Percentiles rank a stretch among this genome's conserved stretches.
phyloP scores from a whole-genome alignment of 306 rosid species.

The Begonia loranthoides region DNA sequence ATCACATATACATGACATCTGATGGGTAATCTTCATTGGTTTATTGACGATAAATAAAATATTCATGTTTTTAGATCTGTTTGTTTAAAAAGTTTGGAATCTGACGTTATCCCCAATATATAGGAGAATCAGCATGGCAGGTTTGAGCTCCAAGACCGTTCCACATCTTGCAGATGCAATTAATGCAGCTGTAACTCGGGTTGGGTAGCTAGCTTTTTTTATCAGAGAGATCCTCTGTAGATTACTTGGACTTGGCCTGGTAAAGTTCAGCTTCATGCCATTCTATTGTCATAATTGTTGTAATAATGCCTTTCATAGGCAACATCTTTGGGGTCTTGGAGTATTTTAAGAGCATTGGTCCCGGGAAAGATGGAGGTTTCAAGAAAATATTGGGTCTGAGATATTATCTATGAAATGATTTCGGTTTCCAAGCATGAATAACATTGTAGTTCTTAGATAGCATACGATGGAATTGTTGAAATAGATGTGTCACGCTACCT shows the following conservation, averaged over 20 bases:
- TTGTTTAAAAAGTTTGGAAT: not conserved
- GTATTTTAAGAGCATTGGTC: no score
- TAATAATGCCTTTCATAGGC: not conserved
- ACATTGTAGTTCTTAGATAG: no score
- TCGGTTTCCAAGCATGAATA: no score
- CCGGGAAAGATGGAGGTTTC: no score
- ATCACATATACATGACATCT: slow-evolving; percentile 88
- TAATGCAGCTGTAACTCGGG: slow-evolving; percentile 67
- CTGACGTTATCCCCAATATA: not conserved
- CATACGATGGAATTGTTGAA: no score
- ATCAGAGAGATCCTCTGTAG: not conserved
- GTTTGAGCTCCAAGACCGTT: slow-evolving; percentile 82
- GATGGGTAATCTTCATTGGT: slow-evolving; percentile 55
- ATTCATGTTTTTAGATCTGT: not conserved
- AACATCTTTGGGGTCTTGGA: no score
- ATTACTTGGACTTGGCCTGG: not conserved
- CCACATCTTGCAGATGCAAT: slow-evolving; percentile 87
- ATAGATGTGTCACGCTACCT: no score
- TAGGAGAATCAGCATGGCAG: slow-evolving; percentile 99
- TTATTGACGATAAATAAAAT: not conserved
- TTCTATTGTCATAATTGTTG: slow-evolving; percentile 25
- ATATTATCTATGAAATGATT: no score
- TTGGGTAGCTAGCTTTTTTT: slow-evolving; percentile 10
- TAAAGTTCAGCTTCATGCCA: slow-evolving; percentile 1
- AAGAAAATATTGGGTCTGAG: no score